Evolutionary conservation across 306 rosid genomes (phyloP).

Genomic region (Dalbergia oliveri): DNA sequence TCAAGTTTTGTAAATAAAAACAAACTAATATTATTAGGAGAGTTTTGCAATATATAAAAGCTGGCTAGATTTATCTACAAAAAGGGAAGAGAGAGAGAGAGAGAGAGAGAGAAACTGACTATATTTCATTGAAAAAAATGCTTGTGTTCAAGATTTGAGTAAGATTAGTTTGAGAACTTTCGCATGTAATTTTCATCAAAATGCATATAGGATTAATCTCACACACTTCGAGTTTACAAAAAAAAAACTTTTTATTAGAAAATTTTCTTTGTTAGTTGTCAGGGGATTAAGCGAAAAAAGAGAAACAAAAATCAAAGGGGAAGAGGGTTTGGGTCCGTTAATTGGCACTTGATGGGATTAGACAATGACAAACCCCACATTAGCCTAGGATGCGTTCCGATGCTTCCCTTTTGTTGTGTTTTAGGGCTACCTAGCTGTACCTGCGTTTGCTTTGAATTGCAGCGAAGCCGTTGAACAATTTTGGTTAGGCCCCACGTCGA

Average conservation of each 20-base stretch:
- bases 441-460: constrained; percentile 35
- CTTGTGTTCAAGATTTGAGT: no score
- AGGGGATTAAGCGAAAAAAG: neutral
- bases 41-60: no score
- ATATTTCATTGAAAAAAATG: no score
- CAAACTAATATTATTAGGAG: no score
- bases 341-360: constrained; percentile 15
- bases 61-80: no score
- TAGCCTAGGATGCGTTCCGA: constrained; percentile 48
- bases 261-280: neutral
- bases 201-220: neutral
- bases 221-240: no score
- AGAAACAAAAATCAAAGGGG: neutral
- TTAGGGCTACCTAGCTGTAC: constrained; percentile 33
- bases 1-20: no score
- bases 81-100: no score
- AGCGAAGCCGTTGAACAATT: constrained; percentile 25
- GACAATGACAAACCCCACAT: neutral
- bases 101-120: no score
- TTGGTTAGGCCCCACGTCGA: constrained; percentile 9
- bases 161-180: no score
- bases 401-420: constrained; percentile 13
- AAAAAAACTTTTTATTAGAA: neutral
- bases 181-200: neutral
- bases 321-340: constrained; percentile 21